Conservation (phyloP, 345 rosid species). For the Anacardium occidentale region DNA sequence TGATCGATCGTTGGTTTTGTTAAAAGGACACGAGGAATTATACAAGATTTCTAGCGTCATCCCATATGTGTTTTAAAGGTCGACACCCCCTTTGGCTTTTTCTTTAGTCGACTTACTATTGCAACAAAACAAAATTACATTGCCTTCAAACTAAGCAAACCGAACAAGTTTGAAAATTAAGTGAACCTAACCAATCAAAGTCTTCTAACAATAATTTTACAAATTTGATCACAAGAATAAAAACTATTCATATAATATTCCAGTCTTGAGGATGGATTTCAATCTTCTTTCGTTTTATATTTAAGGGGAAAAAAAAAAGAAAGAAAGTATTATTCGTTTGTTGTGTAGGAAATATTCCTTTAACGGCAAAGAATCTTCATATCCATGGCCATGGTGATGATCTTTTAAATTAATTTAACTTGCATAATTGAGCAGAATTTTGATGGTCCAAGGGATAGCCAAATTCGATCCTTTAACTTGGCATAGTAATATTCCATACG, state of each 20-base stretch:
- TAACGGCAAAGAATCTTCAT: not conserved
- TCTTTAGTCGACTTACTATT: not conserved
- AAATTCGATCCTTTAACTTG: not conserved
- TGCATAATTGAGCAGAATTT: conserved; percentile 15
- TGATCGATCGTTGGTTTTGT: not conserved
- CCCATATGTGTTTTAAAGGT: not conserved
- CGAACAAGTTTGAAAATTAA: not conserved
- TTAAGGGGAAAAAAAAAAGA: not conserved
- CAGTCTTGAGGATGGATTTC: not conserved
- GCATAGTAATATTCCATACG: not conserved
- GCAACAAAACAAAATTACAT: not conserved
- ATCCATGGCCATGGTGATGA: not conserved
- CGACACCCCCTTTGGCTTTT: conserved; percentile 9
- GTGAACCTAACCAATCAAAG: conserved; percentile 7
- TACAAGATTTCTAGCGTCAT: conserved; percentile 5
- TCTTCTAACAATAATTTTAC: not conserved
- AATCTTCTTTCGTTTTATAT: not conserved
- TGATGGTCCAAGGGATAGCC: conserved; percentile 8
- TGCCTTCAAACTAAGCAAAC: not conserved
- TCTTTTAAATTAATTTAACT: not conserved
- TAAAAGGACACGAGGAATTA: not conserved
- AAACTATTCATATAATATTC: not conserved
- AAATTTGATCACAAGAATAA: too few species aligned
- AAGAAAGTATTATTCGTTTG: too few species aligned
- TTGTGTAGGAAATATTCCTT: not conserved